Evolutionary conservation across 495 filamentous ascomycete species (phyloP).

Genomic region (Talaromyces nanjingensis): DNA sequence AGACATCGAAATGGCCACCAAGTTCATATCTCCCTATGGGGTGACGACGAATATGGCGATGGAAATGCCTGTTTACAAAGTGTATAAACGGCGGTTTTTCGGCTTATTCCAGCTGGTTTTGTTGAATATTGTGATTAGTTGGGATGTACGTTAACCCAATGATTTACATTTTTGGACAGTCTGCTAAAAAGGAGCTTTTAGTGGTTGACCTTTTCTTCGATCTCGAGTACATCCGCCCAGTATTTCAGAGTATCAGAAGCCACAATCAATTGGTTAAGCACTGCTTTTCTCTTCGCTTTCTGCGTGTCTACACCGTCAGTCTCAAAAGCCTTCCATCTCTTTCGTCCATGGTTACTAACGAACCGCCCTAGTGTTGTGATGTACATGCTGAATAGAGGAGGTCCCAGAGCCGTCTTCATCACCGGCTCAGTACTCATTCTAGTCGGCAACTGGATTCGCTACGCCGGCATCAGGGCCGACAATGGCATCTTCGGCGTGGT

Average conservation of each 20-base stretch:
- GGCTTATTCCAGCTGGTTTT: conserved; percentile 76
- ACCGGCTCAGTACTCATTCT: conserved; percentile 64
- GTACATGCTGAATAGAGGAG: conserved; percentile 69
- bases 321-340: neutral
- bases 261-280: conserved; percentile 88
- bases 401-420: conserved; percentile 73
- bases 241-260: conserved; percentile 73
- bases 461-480: conserved; percentile 62
- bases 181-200: conserved; percentile 19
- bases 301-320: conserved; percentile 62
- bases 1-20: neutral
- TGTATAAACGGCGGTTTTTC: conserved; percentile 89
- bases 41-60: neutral
- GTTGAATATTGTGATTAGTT: conserved; percentile 87
- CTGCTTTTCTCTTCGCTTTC: conserved; percentile 79
- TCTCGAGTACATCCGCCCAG: conserved; percentile 64
- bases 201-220: conserved; percentile 92
- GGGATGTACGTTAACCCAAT: conserved; percentile 65
- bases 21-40: neutral
- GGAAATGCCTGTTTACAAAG: conserved; percentile 44
- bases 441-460: conserved; percentile 88
- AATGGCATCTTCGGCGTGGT: conserved; percentile 64
- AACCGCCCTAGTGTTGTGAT: conserved; percentile 48
- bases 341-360: neutral
- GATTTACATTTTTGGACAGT: neutral